Evolutionary conservation across 257 asterid species (phyloP).

Genomic region (Przewalskia tangutica): DNA sequence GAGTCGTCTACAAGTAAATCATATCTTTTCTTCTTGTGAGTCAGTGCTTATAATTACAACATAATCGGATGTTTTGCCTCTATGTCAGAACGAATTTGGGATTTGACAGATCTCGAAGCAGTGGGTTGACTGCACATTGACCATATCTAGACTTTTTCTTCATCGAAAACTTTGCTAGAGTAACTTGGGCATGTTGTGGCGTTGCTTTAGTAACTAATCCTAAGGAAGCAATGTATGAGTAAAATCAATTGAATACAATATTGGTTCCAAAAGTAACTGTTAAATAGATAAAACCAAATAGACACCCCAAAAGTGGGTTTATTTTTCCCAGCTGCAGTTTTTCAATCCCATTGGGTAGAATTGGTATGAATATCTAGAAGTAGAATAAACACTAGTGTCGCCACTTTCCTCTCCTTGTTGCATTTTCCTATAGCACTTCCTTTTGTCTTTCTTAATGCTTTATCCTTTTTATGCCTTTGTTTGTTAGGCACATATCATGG

Average conservation of each 20-base stretch:
- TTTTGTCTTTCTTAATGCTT: not conserved
- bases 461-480: not conserved
- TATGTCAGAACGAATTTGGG: not conserved
- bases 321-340: not conserved
- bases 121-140: not conserved
- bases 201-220: not conserved
- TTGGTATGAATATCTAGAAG: not conserved
- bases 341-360: not conserved
- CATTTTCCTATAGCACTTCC: not conserved
- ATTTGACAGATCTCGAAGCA: not conserved
- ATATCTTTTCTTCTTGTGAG: conserved; percentile 2
- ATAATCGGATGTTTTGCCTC: not conserved
- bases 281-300: not conserved
- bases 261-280: not conserved
- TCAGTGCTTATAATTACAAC: not conserved
- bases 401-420: not conserved
- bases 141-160: not conserved
- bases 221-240: not conserved
- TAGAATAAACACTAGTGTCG: not conserved
- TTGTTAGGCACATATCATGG: not conserved
- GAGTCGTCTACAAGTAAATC: conserved; percentile 85
- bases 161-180: not conserved
- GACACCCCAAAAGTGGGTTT: not conserved
- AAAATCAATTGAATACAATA: not conserved
- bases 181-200: not conserved